A percentile compares a stretch with the other conserved stretches of the same genome.
These are phyloP conservation scores for Neoboletus brunneissimus DNA, from an alignment of 768 basidiomycete genomes.

Conservation along the genomic window DNA sequence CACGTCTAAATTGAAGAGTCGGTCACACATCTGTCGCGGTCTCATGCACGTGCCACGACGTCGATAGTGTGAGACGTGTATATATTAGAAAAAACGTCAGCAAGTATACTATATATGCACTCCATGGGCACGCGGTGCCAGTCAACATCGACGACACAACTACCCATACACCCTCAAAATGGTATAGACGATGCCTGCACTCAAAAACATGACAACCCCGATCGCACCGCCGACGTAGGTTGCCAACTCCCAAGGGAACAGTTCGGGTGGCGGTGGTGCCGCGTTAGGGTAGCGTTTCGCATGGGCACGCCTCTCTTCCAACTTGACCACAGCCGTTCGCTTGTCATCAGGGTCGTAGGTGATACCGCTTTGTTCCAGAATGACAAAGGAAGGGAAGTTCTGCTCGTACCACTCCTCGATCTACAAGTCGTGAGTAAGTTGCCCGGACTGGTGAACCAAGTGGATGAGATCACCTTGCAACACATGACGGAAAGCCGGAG, in stretches of 20 bases:
- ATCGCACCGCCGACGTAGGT: conserved; percentile 29
- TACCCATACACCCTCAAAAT: conserved; percentile 25
- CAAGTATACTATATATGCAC: background rate
- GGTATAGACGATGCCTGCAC: conserved; percentile 22
- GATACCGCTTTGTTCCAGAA: conserved; percentile 20
- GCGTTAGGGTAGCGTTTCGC: conserved; percentile 21
- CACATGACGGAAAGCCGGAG: conserved; percentile 79
- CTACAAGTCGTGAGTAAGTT: conserved; percentile 35
- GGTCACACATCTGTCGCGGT: background rate
- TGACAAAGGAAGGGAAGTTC: conserved; percentile 89
- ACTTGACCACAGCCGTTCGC: conserved; percentile 49
- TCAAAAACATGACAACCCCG: conserved; percentile 27
- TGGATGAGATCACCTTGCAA: conserved; percentile 56
- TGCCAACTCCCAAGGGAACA: conserved; percentile 32
- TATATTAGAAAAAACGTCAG: background rate
- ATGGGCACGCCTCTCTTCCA: conserved; percentile 43
- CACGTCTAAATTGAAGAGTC: background rate
- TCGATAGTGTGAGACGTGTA: background rate
- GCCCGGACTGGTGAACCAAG: background rate
- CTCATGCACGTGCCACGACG: background rate
- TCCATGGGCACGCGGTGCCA: background rate
- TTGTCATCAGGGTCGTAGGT: conserved; percentile 51
- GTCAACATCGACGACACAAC: background rate
- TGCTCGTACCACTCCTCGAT: conserved; percentile 95
- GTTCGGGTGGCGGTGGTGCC: conserved; percentile 1